These are phyloP conservation scores for Pontederia paniculata DNA, from an alignment of 176 grass and related monocot species.

Conservation along the genomic window DNA sequence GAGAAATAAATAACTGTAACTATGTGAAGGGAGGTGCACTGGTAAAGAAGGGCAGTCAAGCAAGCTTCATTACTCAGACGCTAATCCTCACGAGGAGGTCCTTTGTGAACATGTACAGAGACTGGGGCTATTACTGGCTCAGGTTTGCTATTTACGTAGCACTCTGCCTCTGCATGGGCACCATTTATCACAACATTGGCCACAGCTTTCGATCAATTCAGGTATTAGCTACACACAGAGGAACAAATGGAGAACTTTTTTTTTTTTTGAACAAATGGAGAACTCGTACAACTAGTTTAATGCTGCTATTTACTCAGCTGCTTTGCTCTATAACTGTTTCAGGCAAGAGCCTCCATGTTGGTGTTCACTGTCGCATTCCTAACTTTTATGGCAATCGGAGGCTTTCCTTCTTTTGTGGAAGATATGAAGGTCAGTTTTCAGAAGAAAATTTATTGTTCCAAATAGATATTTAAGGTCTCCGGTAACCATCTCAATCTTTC, in stretches of 20 bases:
- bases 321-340: neutral
- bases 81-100: slow-evolving; percentile 73
- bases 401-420: neutral
- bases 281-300: no score
- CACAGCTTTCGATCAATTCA: slow-evolving; percentile 65
- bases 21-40: slow-evolving; percentile 36
- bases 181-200: slow-evolving; percentile 53
- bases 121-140: slow-evolving; percentile 91
- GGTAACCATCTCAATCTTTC: no score
- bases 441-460: no score
- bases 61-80: slow-evolving; percentile 55
- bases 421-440: no score
- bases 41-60: slow-evolving; percentile 45
- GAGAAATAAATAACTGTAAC: neutral
- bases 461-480: no score
- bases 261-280: no score
- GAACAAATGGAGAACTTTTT: no score
- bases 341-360: neutral
- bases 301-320: no score
- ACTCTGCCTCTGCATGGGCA: slow-evolving; percentile 69
- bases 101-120: slow-evolving; percentile 92
- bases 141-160: slow-evolving; percentile 65
- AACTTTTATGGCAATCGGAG: slow-evolving; percentile 4
- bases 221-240: no score
- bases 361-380: neutral